Percentiles rank a stretch among this genome's conserved stretches.
Evolutionary conservation across 306 rosid species (phyloP).

Genomic region (Alnus rubra): DNA sequence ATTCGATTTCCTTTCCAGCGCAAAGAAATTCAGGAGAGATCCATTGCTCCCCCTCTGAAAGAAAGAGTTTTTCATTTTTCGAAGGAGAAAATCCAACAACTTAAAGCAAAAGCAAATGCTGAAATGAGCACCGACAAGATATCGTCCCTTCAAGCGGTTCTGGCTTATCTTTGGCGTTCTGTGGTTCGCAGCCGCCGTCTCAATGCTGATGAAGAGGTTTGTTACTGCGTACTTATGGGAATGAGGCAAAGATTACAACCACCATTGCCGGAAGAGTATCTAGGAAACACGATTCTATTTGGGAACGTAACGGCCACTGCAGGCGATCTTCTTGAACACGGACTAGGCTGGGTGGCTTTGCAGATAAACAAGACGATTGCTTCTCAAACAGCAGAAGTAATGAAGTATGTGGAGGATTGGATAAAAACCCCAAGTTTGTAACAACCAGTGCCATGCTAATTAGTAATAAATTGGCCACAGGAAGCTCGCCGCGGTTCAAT

Average conservation of each 20-base stretch:
- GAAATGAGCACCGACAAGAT: background rate
- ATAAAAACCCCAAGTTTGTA: background rate
- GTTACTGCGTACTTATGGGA: background rate
- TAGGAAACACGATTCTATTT: background rate
- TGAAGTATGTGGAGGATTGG: background rate
- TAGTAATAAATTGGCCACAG: background rate
- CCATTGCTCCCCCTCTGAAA: background rate
- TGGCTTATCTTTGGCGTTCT: background rate
- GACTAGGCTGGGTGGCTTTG: background rate
- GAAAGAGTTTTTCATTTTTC: background rate
- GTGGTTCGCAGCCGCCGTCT: background rate
- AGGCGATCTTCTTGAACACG: background rate
- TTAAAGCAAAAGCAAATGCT: constrained; percentile 21
- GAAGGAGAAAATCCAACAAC: background rate
- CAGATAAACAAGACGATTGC: constrained; percentile 1
- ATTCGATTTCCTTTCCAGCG: background rate
- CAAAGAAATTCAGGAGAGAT: no score
- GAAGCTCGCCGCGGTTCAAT: constrained; percentile 5
- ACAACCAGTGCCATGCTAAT: background rate
- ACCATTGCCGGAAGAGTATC: background rate
- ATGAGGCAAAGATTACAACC: background rate
- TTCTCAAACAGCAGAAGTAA: background rate
- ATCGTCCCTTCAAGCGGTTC: constrained; percentile 20
- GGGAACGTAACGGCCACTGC: background rate
- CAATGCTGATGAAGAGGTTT: background rate